phyloP scores from a whole-genome alignment of 441 rosid species.

The Flueggea neowawraea region DNA sequence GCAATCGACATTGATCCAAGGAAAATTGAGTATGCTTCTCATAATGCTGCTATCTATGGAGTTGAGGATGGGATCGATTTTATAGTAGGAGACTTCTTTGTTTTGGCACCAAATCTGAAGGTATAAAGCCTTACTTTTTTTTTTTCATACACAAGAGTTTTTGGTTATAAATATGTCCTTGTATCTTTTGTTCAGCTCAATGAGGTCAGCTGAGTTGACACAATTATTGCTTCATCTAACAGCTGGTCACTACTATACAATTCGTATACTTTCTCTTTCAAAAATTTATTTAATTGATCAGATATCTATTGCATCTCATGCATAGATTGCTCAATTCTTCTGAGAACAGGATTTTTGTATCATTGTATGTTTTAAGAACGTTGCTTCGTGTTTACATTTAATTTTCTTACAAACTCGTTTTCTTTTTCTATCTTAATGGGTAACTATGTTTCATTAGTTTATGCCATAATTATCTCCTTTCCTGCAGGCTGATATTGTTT shows the following conservation, averaged over 20 bases:
- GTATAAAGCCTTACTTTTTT: constrained; percentile 23
- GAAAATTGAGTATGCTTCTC: constrained; percentile 72
- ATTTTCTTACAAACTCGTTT: neutral
- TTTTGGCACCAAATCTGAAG: constrained; percentile 71
- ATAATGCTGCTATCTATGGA: constrained; percentile 82
- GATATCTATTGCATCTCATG: neutral
- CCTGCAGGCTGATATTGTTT: constrained; percentile 73
- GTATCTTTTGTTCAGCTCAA: neutral
- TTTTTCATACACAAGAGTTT: neutral
- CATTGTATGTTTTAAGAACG: constrained; percentile 5
- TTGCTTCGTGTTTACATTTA: neutral
- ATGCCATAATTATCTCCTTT: constrained; percentile 10
- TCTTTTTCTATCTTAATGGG: neutral
- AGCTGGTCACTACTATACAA: neutral
- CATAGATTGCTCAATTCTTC: neutral
- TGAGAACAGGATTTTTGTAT: neutral
- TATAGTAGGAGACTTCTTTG: constrained; percentile 69
- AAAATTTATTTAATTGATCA: neutral
- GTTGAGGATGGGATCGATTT: constrained; percentile 80
- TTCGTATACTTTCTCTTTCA: neutral
- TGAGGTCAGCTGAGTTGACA: neutral
- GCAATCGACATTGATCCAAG: constrained; percentile 81
- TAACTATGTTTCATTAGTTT: constrained; percentile 1
- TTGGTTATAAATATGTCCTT: neutral
- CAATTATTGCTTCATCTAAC: no score